These are phyloP conservation scores for Aspergillus hortae DNA, from an alignment of 2,329 filamentous ascomycete genomes.

Conservation along the genomic window DNA sequence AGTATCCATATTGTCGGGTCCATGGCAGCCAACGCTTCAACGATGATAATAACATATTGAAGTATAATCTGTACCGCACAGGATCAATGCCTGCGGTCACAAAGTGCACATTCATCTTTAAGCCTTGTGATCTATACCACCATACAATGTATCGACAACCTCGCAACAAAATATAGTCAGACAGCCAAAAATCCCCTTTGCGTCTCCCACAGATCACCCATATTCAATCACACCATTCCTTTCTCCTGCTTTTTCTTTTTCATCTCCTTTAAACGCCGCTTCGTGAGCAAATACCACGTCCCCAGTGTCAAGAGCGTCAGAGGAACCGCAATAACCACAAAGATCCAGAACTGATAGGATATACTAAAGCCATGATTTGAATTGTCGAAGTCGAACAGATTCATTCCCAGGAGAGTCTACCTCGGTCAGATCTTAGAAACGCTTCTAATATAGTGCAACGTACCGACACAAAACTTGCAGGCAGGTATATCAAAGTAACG, in stretches of 20 bases:
- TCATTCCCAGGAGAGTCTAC: conserved; percentile 21
- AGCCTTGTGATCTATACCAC: too few relatives aligned
- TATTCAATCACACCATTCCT: too few relatives aligned
- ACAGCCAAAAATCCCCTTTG: too few relatives aligned
- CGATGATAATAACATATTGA: too few relatives aligned
- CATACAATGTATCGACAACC: too few relatives aligned
- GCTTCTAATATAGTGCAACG: conserved; percentile 1
- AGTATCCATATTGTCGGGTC: too few relatives aligned
- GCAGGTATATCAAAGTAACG: conserved; percentile 28
- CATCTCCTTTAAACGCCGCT: background rate
- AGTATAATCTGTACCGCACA: too few relatives aligned
- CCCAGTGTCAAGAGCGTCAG: conserved; percentile 13
- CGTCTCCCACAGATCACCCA: too few relatives aligned
- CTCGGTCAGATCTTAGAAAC: background rate
- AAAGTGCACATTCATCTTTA: too few relatives aligned
- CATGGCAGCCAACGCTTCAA: too few relatives aligned
- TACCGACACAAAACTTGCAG: conserved; percentile 36
- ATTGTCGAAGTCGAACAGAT: conserved; percentile 16
- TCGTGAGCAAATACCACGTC: conserved; percentile 11
- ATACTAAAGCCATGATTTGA: conserved; percentile 6
- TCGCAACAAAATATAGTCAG: too few relatives aligned
- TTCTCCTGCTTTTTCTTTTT: background rate
- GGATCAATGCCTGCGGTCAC: too few relatives aligned
- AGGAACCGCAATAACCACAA: conserved; percentile 11
- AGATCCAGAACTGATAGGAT: conserved; percentile 19